Evolutionary conservation across 345 rosid species (phyloP).

Genomic region (Orychophragmus violaceus): DNA sequence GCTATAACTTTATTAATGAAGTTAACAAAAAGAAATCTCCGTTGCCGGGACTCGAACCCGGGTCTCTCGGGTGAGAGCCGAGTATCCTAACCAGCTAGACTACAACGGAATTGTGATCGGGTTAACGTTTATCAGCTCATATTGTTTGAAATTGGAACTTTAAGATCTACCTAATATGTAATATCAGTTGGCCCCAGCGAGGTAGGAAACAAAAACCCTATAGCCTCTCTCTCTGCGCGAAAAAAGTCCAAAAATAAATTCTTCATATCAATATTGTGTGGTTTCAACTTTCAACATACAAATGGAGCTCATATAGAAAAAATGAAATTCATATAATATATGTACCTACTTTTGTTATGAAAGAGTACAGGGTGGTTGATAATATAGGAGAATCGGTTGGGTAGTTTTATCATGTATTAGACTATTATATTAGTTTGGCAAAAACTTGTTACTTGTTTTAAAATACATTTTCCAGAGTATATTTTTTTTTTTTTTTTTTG

Average conservation of each 20-base stretch:
- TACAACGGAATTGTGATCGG: constrained; percentile 32
- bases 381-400: not conserved
- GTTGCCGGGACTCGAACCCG: not conserved
- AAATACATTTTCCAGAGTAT: not conserved
- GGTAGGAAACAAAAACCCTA: too few species aligned
- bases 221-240: not conserved
- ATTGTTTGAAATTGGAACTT: not conserved
- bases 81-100: constrained; percentile 61
- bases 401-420: not conserved
- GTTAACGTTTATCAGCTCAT: too few species aligned
- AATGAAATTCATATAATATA: not conserved
- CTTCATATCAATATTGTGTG: constrained; percentile 1
- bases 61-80: constrained; percentile 67
- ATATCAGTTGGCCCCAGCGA: too few species aligned
- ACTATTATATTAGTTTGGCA: not conserved
- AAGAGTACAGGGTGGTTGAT: not conserved
- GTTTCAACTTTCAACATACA: not conserved
- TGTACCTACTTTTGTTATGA: not conserved
- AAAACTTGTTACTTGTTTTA: not conserved
- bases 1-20: too few species aligned
- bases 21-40: not conserved
- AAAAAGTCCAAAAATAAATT: not conserved
- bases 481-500: too few species aligned
- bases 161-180: too few species aligned
- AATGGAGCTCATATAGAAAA: not conserved